Percentiles rank a stretch among this genome's conserved stretches.
Evolutionary conservation across 73 alveolate species (phyloP).

Genomic region (Blepharisma japonicum): DNA sequence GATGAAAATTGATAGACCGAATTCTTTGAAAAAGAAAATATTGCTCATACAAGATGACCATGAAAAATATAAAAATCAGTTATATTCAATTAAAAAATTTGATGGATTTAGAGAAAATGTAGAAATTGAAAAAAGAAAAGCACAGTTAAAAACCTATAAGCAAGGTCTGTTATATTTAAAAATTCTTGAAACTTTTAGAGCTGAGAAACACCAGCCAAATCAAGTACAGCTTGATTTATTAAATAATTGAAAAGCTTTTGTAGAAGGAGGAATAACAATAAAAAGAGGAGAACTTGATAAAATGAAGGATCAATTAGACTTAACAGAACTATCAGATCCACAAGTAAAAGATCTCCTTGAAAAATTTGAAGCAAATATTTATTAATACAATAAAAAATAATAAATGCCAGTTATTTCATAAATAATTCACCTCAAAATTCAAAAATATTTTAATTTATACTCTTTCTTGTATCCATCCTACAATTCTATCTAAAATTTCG

Average conservation of each 20-base stretch:
- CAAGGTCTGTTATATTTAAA: conserved; percentile 15
- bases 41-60: conserved; percentile 14
- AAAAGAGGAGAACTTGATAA: background rate
- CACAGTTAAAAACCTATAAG: background rate
- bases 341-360: background rate
- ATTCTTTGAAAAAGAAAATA: conserved; percentile 5
- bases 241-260: background rate
- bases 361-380: background rate
- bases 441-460: background rate
- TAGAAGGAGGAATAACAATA: background rate
- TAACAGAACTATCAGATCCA: background rate
- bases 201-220: background rate
- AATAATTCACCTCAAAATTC: too few relatives aligned
- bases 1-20: conserved; percentile 5
- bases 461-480: background rate
- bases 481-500: background rate
- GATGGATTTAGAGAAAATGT: background rate
- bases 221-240: background rate
- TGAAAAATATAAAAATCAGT: conserved; percentile 10
- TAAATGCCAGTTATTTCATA: too few relatives aligned
- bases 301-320: background rate
- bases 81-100: conserved; percentile 2
- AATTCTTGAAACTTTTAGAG: conserved; percentile 9
- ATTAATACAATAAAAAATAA: too few relatives aligned
- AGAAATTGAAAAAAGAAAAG: background rate